A percentile compares a stretch with the other conserved stretches of the same genome.
These are phyloP conservation scores for Suillus hirtellus DNA, from an alignment of 768 basidiomycete species.

Conservation along the genomic window DNA sequence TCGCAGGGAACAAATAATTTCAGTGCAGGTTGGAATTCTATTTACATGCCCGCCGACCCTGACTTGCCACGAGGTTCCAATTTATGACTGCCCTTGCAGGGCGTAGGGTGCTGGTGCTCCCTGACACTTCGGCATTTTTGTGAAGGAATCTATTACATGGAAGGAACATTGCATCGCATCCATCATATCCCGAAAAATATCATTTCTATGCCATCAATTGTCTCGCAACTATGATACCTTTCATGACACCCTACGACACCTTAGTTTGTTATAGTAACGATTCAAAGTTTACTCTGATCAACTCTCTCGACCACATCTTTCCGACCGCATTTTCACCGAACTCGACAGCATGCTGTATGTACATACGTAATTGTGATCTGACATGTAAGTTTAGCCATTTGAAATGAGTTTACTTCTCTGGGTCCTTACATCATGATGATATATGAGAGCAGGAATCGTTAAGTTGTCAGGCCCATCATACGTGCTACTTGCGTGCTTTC, in stretches of 20 bases:
- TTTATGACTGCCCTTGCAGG: conserved; percentile 2
- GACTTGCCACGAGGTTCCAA: background rate
- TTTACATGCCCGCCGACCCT: conserved; percentile 4
- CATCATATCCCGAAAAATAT: background rate
- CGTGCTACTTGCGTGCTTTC: background rate
- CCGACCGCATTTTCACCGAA: background rate
- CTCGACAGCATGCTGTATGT: background rate
- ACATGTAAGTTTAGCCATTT: background rate
- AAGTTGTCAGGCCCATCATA: background rate
- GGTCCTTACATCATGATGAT: background rate
- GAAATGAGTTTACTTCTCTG: background rate
- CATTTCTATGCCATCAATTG: background rate
- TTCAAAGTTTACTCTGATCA: background rate
- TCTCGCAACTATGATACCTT: background rate
- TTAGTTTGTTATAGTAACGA: background rate
- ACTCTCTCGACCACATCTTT: background rate
- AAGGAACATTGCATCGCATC: background rate
- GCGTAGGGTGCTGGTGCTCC: conserved; percentile 4
- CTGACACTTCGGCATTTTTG: conserved; percentile 20
- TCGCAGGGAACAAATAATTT: conserved; percentile 38
- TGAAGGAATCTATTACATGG: conserved; percentile 10
- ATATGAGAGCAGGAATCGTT: background rate
- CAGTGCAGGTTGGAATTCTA: background rate
- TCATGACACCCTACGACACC: background rate
- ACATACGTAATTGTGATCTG: background rate